Base-by-base conservation (phyloP, 371 early-diverging fungal genomes). In the Nematocida sp. region DNA sequence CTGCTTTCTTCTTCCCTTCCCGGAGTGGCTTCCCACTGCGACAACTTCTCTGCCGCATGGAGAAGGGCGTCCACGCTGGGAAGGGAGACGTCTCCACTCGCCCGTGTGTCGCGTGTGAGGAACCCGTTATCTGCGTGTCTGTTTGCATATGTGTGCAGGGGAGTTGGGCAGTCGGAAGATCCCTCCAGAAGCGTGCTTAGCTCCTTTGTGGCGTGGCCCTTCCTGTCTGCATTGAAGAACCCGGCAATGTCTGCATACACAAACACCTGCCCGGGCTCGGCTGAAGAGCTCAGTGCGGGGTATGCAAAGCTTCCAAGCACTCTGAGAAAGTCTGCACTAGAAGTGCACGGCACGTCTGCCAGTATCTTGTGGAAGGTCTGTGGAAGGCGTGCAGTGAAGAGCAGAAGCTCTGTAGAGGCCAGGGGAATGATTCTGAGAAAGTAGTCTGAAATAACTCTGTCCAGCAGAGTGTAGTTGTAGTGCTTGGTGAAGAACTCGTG, bases 401-500 rank as follows among this genome's bases (percentile, higher is more conserved):
- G n/a, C 25, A 70, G 50, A 5, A 70, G 5, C 13, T 17, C 3
- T 27, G 56, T 23, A 25, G 46, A 45, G 1, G 74, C 43, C 15
- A 70, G 37, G 0, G 34, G 27, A 60, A 50, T n/a, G 8, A 70
- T 19, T 15, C 43, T 51, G 15, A 36, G 41, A 32, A 70, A 57
- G 25, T 70, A 70, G 4, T 48, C 58, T 8, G 48, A 23, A 11
- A 62, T 17, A 23, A 62, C 27, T 7, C 19, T 8, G 8, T 43
- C 32, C 8, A 43, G 23, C 21, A 19, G 13, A 1, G 48, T 23
- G 43, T 8, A 60, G 36, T 57, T 57, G 62, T 70, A 70, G 21
- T 70, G 45, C 27, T 2, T 11, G 23, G 74, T 57, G 40, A 70
- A 70, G 25, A 70, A 62, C 17, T 1, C 41, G 21, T 57, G 46